Conservation (phyloP, 1,284 basidiomycete genomes). For the Apiotrichum gamsii region DNA sequence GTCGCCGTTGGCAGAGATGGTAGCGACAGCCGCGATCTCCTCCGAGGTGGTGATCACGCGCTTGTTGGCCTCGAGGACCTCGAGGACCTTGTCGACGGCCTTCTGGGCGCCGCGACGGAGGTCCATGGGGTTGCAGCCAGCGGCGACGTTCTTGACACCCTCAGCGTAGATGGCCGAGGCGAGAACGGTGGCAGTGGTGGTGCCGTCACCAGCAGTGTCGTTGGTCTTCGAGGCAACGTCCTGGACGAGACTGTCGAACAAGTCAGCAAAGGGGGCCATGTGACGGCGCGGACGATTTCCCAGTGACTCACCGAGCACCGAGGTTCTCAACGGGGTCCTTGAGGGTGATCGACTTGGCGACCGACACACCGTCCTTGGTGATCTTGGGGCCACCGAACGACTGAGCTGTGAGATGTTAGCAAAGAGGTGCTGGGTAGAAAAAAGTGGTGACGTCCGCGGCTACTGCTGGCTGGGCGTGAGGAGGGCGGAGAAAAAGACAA, state of each 20-base stretch:
- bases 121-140: constrained; percentile 98
- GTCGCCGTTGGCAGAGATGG: constrained; percentile 97
- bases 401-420: constrained; percentile 51
- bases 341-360: constrained; percentile 88
- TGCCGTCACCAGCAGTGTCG: constrained; percentile 96
- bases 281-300: not conserved
- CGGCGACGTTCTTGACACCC: constrained; percentile 98
- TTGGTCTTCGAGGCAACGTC: constrained; percentile 96
- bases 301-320: constrained; percentile 71
- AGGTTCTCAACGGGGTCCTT: constrained; percentile 99
- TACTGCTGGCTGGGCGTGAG: too few species aligned
- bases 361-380: constrained; percentile 98
- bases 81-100: constrained; percentile 90
- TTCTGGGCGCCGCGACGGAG: constrained; percentile 93
- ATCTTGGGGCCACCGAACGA: constrained; percentile 96
- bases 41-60: constrained; percentile 93
- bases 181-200: constrained; percentile 94
- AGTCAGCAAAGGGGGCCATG: not conserved
- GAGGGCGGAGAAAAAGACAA: not conserved
- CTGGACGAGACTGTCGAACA: constrained; percentile 66
- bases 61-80: constrained; percentile 82
- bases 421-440: not conserved
- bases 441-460: too few species aligned
- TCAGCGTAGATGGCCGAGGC: constrained; percentile 96
- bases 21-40: constrained; percentile 92